These are phyloP conservation scores for Yarrowia sp. DNA, from an alignment of 805 yeast species.

Conservation along the genomic window DNA sequence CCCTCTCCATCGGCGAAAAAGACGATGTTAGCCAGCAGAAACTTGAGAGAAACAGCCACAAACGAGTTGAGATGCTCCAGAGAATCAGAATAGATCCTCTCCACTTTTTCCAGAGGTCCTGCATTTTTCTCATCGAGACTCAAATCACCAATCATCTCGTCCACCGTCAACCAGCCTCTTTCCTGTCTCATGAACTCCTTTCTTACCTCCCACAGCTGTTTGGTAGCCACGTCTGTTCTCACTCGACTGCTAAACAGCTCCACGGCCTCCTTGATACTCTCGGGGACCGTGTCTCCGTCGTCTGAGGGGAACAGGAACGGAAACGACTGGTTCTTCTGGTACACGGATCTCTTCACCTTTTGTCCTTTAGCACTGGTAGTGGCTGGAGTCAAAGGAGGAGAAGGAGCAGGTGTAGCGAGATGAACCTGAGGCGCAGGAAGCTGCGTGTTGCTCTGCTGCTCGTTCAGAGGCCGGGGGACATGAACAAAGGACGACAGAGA, in stretches of 20 bases:
- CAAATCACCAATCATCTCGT: not conserved
- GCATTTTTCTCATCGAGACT: not conserved
- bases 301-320: constrained; percentile 70
- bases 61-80: constrained; percentile 68
- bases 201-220: constrained; percentile 75
- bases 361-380: constrained; percentile 46
- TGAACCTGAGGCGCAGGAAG: constrained; percentile 66
- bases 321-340: constrained; percentile 69
- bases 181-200: constrained; percentile 76
- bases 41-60: constrained; percentile 66
- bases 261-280: constrained; percentile 80
- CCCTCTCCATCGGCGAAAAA: constrained; percentile 41
- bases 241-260: constrained; percentile 67
- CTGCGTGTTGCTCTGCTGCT: constrained; percentile 55
- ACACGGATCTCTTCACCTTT: constrained; percentile 51
- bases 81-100: constrained; percentile 60
- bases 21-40: constrained; percentile 60
- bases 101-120: constrained; percentile 59
- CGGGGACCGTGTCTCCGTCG: constrained; percentile 61
- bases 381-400: constrained; percentile 70
- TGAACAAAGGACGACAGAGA: constrained; percentile 67
- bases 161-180: constrained; percentile 59
- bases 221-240: constrained; percentile 68
- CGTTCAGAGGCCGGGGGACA: constrained; percentile 59
- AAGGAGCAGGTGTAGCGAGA: constrained; percentile 87